Evolutionary conservation across 208 protist genomes (phyloP).

Genomic region (Trichomonas vaginalis): DNA sequence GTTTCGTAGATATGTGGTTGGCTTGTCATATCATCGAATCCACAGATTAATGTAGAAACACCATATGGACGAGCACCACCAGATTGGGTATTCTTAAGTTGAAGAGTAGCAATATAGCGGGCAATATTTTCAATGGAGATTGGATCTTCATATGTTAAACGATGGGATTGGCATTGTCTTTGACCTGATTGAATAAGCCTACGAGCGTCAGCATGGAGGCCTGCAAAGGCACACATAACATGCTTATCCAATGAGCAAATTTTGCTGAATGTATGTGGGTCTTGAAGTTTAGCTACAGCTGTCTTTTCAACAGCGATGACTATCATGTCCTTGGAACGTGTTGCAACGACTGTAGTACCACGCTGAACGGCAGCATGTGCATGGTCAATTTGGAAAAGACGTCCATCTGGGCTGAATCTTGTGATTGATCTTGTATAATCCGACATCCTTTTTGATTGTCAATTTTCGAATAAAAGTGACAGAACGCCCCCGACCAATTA

Average conservation of each 20-base stretch:
- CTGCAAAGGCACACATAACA: constrained; percentile 32
- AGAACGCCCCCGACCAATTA: background rate
- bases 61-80: constrained; percentile 95
- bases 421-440: constrained; percentile 74
- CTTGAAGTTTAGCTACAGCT: constrained; percentile 88
- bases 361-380: constrained; percentile 97
- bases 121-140: constrained; percentile 89
- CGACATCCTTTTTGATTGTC: background rate
- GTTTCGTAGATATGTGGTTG: constrained; percentile 70
- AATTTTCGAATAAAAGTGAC: background rate
- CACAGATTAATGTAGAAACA: constrained; percentile 91
- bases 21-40: constrained; percentile 82
- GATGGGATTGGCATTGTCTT: constrained; percentile 91
- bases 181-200: constrained; percentile 87
- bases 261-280: constrained; percentile 92
- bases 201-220: constrained; percentile 89
- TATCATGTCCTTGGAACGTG: constrained; percentile 51
- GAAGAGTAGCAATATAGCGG: constrained; percentile 80
- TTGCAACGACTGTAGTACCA: constrained; percentile 62
- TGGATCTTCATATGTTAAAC: constrained; percentile 89
- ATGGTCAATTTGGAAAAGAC: constrained; percentile 99
- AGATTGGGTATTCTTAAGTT: constrained; percentile 62
- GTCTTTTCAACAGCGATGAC: constrained; percentile 96
- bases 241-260: constrained; percentile 80
- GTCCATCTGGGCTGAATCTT: constrained; percentile 99